Evolutionary conservation across 2,329 filamentous ascomycete genomes (phyloP), one percentile per base, ranked within the genome.

Genomic region (Microcyclosporella mali): DNA sequence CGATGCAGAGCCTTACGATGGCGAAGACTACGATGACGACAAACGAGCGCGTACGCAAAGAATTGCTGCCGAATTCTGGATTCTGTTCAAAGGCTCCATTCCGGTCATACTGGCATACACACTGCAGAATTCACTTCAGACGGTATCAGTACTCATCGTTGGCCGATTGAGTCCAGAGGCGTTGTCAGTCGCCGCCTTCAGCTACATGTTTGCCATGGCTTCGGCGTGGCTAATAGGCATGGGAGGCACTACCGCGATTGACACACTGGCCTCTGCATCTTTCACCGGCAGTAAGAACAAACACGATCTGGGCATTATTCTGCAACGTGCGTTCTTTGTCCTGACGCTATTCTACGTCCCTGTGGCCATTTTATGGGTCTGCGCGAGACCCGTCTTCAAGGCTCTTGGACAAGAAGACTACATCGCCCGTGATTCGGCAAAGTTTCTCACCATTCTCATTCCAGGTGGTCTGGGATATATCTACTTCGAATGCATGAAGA

Each of bases 141-240:
- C 88, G 0, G 62, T 85, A 1, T 92, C 86, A 0, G 85, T 94
- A 3, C 69, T 94, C 34, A 81, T 94, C 29, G 86, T 87, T 2
- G 88, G 88, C 8, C 80, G 85, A 2, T 69, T 88, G 0, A 89
- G 84, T 0, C 82, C 88, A 1, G 84, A 92, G 63, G 81, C 87
- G 1, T 69, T 94, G 6, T 85, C 88, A 0, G 85, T 84, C 0
- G 83, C 86, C 1, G 87, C 88, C 0, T 94, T 94, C 58, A 85
- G 84, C 2, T 90, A 92, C 70, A 94, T 94, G 88, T 94, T 94
- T 55, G 88, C 88, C 41, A 88, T 90, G 84, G 81, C 84, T 16
- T 88, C 86, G 1, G 88, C 82, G 0, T 94, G 88, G 87, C 75
- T 94, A 29, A 85, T 94, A 46, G 88, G 82, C 0, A 75, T 94